Base-by-base conservation (phyloP, 2,329 filamentous ascomycete genomes). In the Trichoderma brevicompactum region DNA sequence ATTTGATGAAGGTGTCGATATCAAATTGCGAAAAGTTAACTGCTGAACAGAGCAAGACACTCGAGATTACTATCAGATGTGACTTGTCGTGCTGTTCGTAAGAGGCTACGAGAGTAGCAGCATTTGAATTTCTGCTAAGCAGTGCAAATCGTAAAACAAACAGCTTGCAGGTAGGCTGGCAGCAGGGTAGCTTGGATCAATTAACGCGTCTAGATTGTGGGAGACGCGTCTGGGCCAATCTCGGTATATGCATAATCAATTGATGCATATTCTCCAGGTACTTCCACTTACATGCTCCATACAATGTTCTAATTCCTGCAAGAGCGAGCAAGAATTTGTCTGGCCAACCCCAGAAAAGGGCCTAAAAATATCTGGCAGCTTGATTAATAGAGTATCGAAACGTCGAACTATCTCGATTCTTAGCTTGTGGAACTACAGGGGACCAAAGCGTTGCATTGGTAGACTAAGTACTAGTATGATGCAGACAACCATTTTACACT, bases 221-320 rank as follows among this genome's bases (percentile, higher is more conserved):
- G 68, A 75, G 71, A 75, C 71, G 74, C 72, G 74, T 71, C 69
- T 66, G 65, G 65, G 34, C 5, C 5, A n/a, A 32, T 32, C 53
- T 55, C 60, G 52, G 12, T 65, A 65, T 10, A 17, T 53, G 55
- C 63, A 61, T 65, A 58, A n/a, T 23, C 49, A 53, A 54, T 56
- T 55, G 43, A 41, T 64, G 61, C 61, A 64, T 64, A 56, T 23
- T 7, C 9, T 13, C 13, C 36, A 15, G 23, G 19, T 7, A 23
- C 12, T 17, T 32, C 36, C 40, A 23, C 1, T 50, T 28, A 28
- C 23, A 3, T 28, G 23, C 23, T 28, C 5, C 23, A 28, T 28
- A 28, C 23, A 28, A 28, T 28, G 23, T 28, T 28, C 2, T 28
- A 5, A 28, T 28, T 28, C 23, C 23, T 28, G 23, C 2, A 2